Percentiles rank a stretch among this genome's conserved stretches.
These are phyloP conservation scores for Pseudogymnoascus sp. DNA, from an alignment of 2,329 filamentous ascomycete species.

Conservation along the genomic window DNA sequence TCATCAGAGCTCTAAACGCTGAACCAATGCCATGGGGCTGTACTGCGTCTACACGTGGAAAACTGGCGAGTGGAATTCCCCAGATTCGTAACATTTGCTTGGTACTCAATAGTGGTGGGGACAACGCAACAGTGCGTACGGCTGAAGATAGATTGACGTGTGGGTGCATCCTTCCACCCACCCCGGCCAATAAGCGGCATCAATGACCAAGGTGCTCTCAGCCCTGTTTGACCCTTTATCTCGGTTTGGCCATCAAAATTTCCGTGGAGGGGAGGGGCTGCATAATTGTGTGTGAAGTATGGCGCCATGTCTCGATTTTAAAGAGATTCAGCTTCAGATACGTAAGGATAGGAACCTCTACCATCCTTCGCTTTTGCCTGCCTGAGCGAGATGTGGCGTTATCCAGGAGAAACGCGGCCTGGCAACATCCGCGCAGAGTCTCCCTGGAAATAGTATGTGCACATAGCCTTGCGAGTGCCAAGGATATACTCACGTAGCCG, in stretches of 20 bases:
- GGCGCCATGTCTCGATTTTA: neutral
- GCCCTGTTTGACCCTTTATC: constrained; percentile 9
- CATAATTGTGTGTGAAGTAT: neutral
- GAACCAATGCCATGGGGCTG: neutral
- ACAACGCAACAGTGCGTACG: constrained; percentile 1
- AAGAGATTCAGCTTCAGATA: neutral
- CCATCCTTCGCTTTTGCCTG: neutral
- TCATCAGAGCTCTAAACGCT: neutral
- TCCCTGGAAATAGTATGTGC: neutral
- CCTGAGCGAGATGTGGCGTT: neutral
- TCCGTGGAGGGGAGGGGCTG: neutral
- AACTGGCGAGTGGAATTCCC: neutral
- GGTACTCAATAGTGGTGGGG: neutral
- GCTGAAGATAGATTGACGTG: constrained; percentile 5
- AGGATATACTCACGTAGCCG: neutral
- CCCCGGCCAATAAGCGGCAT: neutral
- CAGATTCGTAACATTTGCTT: neutral
- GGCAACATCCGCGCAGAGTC: neutral
- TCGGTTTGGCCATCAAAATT: constrained; percentile 5
- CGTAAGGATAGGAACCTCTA: neutral
- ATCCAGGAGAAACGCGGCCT: neutral
- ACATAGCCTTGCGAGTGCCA: neutral
- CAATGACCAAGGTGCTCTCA: neutral
- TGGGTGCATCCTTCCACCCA: neutral
- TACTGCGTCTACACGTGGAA: neutral